Evolutionary conservation across 2,329 filamentous ascomycete genomes (phyloP).

Genomic region (Penicillium capsulatum): DNA sequence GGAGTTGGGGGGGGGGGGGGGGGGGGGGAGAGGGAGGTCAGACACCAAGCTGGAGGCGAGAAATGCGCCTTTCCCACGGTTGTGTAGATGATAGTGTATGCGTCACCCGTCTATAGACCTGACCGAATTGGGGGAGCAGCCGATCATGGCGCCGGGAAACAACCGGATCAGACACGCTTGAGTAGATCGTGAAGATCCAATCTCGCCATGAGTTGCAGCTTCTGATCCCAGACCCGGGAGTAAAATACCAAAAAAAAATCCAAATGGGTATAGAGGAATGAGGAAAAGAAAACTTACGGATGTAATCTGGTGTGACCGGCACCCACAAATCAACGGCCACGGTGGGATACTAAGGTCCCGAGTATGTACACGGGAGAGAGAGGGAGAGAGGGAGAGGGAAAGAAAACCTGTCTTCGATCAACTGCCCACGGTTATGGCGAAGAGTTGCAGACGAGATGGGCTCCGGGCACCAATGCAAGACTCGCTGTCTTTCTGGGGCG

Average conservation of each 20-base stretch:
- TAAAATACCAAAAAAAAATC: slow-evolving; percentile 5
- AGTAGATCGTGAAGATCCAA: slow-evolving; percentile 13
- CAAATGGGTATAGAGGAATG: slow-evolving; percentile 4
- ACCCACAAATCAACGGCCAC: slow-evolving; percentile 7
- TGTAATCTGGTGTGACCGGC: slow-evolving; percentile 21
- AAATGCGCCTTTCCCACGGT: too few relatives aligned
- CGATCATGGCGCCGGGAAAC: slow-evolving; percentile 1
- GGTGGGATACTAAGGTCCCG: too few relatives aligned
- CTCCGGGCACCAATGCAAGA: slow-evolving; percentile 6
- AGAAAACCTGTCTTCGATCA: too few relatives aligned
- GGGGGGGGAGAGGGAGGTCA: too few relatives aligned
- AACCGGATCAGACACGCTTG: slow-evolving; percentile 1
- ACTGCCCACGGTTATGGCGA: too few relatives aligned
- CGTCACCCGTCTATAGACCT: slow-evolving; percentile 20
- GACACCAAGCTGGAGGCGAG: too few relatives aligned
- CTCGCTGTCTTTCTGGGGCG: slow-evolving; percentile 4
- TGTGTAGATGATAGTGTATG: slow-evolving; percentile 3
- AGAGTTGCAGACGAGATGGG: not conserved
- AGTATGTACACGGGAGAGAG: too few relatives aligned
- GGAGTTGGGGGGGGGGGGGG: too few relatives aligned
- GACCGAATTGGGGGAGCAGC: not conserved
- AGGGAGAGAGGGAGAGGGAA: too few relatives aligned
- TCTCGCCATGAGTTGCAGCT: slow-evolving; percentile 7
- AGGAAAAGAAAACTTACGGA: slow-evolving; percentile 19
- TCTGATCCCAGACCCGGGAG: slow-evolving; percentile 7